Conservation (phyloP, 495 filamentous ascomycete genomes). For the Pyrenopolyporus hunteri region DNA sequence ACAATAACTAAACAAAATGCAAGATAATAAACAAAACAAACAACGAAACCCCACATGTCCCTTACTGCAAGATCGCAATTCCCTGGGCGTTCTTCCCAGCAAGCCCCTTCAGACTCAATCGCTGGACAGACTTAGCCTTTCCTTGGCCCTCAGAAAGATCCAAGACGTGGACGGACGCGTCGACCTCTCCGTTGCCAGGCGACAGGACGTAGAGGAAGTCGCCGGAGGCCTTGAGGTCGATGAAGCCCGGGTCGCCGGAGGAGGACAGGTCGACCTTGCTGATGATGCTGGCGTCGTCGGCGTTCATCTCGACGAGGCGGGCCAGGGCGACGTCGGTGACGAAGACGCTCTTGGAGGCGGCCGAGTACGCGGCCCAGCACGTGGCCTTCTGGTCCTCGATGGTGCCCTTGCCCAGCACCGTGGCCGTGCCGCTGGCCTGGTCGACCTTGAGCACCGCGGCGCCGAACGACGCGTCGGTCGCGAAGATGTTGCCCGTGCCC, state of each 20-base stretch:
- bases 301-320: constrained; percentile 59
- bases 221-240: constrained; percentile 59
- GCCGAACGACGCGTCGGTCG: constrained; percentile 63
- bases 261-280: constrained; percentile 44
- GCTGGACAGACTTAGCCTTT: constrained; percentile 49
- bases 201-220: constrained; percentile 60
- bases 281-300: constrained; percentile 50
- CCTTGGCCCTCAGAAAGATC: constrained; percentile 49
- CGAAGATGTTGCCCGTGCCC: constrained; percentile 50
- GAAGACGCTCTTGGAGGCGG: constrained; percentile 54
- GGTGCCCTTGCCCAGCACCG: constrained; percentile 34
- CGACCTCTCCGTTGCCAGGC: constrained; percentile 55
- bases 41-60: not conserved
- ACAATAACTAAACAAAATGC: not conserved
- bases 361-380: constrained; percentile 59
- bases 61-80: constrained; percentile 38
- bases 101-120: constrained; percentile 43
- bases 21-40: not conserved
- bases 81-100: constrained; percentile 44
- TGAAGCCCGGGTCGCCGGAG: constrained; percentile 58
- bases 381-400: constrained; percentile 59
- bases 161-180: constrained; percentile 57
- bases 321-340: constrained; percentile 59
- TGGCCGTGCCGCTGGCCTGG: constrained; percentile 25
- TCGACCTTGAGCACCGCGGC: constrained; percentile 51